Evolutionary conservation across 192 early-diverging fungal genomes (phyloP), one percentile per base, ranked within the genome.

Genomic region (Linderina pennispora): DNA sequence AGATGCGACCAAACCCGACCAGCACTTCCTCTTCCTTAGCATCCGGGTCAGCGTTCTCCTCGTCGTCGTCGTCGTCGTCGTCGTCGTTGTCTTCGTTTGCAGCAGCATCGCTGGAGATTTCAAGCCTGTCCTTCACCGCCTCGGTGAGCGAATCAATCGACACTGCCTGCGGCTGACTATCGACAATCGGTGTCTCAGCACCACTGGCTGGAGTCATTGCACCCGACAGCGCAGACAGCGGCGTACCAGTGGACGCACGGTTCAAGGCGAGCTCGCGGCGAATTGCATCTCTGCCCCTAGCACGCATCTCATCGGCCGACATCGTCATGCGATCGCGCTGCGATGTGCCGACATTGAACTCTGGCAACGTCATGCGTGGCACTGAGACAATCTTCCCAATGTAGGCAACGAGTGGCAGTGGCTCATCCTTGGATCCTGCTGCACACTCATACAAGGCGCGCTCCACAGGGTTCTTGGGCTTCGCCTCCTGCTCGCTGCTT

Each of bases 51-150:
- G 56, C 26, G 8, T 50, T 23, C 4, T 13, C 13, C 57, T 99
- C 98, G 50, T 88, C 92, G 65, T 95, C 91, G 78, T 97, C 97
- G 23, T 98, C 97, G 56, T 99, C 95, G 16, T 55, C 57, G n/a
- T n/a, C n/a, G n/a, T n/a, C n/a, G n/a, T n/a, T n/a, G n/a, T n/a
- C n/a, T 13, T 76, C 72, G 0, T 50, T 17, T 23, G 43, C 16
- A 31, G 51, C 65, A 1, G 37, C 40, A 16, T 13, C 57, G 22
- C 18, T 44, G 53, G 23, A 25, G 18, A 58, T 23, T 6, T 34
- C 24, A 19, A 74, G 63, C 38, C 50, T 61, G 16, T 51, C 55
- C n/a, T 50, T 42, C 34, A 74, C 34, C 3, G 53, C 58, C 10
- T 49, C 55, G 2, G 54, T 58, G 11, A 74, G 28, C 14, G 45